Base-by-base conservation (phyloP, 768 basidiomycete species). In the Russula virescens region DNA sequence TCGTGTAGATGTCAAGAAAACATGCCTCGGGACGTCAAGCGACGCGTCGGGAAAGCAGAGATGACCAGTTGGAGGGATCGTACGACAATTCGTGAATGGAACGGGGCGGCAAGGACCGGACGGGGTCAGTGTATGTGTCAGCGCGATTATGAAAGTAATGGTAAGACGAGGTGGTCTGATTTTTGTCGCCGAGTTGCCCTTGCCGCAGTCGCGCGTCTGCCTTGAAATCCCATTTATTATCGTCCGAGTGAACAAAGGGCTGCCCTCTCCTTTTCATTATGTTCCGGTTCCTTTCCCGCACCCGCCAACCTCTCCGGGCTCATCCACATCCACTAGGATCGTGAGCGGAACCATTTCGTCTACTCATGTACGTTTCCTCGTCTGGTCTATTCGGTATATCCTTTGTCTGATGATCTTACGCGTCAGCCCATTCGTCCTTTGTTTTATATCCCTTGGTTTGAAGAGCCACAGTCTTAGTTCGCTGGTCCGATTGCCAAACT, bases 81-180 rank as follows among this genome's bases (percentile, higher is more conserved):
- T 40, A 40, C 14, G 38, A 40, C 31, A 8, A 31, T 31, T 4
- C 8, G 3, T 31, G 8, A 31, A 31, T 3, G 31, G 31, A 8
- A 31, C 8, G 14, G 13, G 6, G 38, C n/a, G 38, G 38, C 38
- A 40, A 47, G 21, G 13, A 40, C 23, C n/a, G 21, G 21, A 46
- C 28, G n/a, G n/a, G n/a, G n/a, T n/a, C n/a, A n/a, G n/a, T n/a
- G 13, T 42, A 5, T 31, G 31, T 31, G 57, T 58, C 57, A 49
- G 18, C 25, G 13, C 0, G 26, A 58, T 49, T 34, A 48, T 13
- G 38, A 19, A 14, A 21, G 8, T 5, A 11, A 4, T 43, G n/a
- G 7, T 1, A 21, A 52, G n/a, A n/a, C n/a, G n/a, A n/a, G n/a
- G 51, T 63, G 62, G 62, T 63, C 62, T 63, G 62, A 63, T 63